Conservation (phyloP, 1,284 basidiomycete genomes). For the Rhodotorula sp. region DNA sequence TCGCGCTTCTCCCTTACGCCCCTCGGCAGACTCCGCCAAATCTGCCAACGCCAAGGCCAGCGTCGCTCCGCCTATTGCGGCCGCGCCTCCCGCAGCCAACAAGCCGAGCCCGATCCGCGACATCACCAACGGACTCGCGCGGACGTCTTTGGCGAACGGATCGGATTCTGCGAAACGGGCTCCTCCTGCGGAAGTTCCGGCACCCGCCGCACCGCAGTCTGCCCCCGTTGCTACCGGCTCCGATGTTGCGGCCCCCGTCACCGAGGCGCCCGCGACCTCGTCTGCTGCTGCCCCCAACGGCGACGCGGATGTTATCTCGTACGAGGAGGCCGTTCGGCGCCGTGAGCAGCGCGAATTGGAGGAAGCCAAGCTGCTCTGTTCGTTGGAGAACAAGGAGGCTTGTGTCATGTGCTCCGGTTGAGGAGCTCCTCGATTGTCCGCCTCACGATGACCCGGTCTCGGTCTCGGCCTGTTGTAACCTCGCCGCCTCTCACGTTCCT, state of each 20-base stretch:
- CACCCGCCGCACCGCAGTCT: conserved; percentile 28
- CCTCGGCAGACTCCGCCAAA: conserved; percentile 57
- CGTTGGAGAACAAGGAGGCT: conserved; percentile 72
- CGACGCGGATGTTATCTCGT: conserved; percentile 72
- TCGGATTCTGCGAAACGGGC: conserved; percentile 18
- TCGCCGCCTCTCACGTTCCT: too few relatives aligned
- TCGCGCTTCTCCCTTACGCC: background rate
- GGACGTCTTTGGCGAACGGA: conserved; percentile 14
- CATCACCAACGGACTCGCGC: conserved; percentile 38
- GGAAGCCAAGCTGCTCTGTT: conserved; percentile 75
- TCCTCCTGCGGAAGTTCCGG: conserved; percentile 5
- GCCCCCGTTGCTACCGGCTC: conserved; percentile 3
- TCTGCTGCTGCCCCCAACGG: conserved; percentile 39
- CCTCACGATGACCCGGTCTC: background rate
- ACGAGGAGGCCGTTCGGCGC: conserved; percentile 72
- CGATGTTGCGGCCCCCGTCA: conserved; percentile 39
- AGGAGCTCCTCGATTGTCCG: background rate
- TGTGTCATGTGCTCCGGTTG: conserved; percentile 39
- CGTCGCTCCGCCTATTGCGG: conserved; percentile 22
- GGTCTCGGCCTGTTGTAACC: background rate
- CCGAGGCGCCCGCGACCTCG: conserved; percentile 44
- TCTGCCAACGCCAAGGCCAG: conserved; percentile 48
- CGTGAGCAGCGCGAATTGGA: conserved; percentile 73
- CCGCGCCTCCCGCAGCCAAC: background rate
- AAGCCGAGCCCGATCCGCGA: conserved; percentile 31